phyloP scores from a whole-genome alignment of 495 filamentous ascomycete species.

The Aspergillus ostianus region DNA sequence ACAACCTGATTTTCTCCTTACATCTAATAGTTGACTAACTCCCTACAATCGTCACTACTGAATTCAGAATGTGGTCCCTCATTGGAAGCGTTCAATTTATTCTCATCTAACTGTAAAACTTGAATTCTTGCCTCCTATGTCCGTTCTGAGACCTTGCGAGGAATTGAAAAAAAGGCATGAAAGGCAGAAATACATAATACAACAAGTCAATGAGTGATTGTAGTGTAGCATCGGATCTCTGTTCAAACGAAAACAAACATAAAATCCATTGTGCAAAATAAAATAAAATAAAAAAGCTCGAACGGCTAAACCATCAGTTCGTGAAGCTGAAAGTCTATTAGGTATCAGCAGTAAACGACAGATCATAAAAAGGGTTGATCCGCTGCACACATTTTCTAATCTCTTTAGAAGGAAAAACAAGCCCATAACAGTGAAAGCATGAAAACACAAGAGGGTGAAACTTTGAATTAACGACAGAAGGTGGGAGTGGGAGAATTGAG shows the following conservation, averaged over 20 bases:
- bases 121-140: conserved; percentile 1
- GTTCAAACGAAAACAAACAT: not conserved
- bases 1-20: too few relatives aligned
- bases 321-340: conserved; percentile 31
- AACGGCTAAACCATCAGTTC: conserved; percentile 17
- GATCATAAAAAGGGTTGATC: conserved; percentile 26
- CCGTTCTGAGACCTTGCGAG: not conserved
- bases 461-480: conserved; percentile 6
- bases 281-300: not conserved
- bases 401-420: conserved; percentile 9
- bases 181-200: not conserved
- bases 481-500: not conserved
- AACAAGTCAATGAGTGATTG: not conserved
- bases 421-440: not conserved
- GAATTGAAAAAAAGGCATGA: not conserved
- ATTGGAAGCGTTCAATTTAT: not conserved
- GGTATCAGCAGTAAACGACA: conserved; percentile 31
- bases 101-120: conserved; percentile 1
- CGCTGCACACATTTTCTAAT: conserved; percentile 29
- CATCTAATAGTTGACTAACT: too few relatives aligned
- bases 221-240: not conserved
- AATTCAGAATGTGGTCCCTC: not conserved
- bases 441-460: conserved; percentile 15
- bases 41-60: too few relatives aligned
- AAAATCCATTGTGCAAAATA: conserved; percentile 1